Base-by-base conservation (phyloP, 176 grass and related monocot species). In the Rhynchospora breviuscula region DNA sequence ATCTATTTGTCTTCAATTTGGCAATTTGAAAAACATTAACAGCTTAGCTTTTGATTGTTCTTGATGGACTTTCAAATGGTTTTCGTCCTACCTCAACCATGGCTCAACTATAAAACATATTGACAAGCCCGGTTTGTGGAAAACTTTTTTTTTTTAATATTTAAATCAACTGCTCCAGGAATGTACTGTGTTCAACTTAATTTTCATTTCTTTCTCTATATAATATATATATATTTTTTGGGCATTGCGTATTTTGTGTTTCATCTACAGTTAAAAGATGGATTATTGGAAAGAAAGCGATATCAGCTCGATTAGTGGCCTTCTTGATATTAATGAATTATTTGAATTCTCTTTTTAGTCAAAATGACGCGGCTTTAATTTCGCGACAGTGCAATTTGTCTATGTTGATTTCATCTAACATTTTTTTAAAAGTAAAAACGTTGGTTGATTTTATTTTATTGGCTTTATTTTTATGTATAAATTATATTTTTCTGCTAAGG, bases 291-390 rank as follows among this genome's bases (percentile, higher is more conserved):
- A 44, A 80, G 21, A 58, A 78, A 59, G 33, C 17, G 15, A 15
- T 57, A 79, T 59, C 40, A 59, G 2, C 23, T 54, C 15, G 53
- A 54, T 5, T 54, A 25, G 26, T 25, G 48, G 11, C 26, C 9
- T 79, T 51, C 10, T 73, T 73, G 69, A 10, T n/a, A 49, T 49
- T 29, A 44, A 21, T 60, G 57, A 80, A 80, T 44, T 40, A 63
- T 81, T 81, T 52, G 29, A 31, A 63, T 45, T 35, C 19, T 65
- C 43, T 67, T 44, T 82, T 53, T 53, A 82, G 12, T 15, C 80
- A 82, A 82, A 77, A 82, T 35, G n/a, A 82, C 61, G 31, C 79
- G 62, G 60, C 67, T 67, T 44, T 1, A 40, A 40, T 40, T 66
- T 79, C 17, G 56, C n/a, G 43, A 81, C 12, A 46, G 23, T 51